These are phyloP conservation scores for Schizophyllum amplum DNA, from an alignment of 1,284 basidiomycete species.

Conservation along the genomic window DNA sequence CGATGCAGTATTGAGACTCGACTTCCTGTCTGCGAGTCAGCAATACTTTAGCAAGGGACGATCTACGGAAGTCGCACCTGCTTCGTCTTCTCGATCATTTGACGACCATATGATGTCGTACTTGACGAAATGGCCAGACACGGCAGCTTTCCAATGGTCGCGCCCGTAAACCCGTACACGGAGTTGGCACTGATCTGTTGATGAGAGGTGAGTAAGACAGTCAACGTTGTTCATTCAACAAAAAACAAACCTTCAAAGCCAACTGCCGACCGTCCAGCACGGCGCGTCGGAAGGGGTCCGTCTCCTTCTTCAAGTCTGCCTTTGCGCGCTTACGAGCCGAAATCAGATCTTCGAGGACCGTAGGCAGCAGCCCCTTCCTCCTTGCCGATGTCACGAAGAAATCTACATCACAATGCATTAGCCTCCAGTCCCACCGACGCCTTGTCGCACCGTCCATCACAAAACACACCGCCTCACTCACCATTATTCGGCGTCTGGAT, in stretches of 20 bases:
- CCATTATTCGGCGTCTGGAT: constrained; percentile 90
- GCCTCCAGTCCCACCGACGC: neutral
- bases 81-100: constrained; percentile 97
- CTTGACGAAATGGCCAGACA: constrained; percentile 93
- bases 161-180: constrained; percentile 95
- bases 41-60: neutral
- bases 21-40: constrained; percentile 57
- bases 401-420: constrained; percentile 39
- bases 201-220: constrained; percentile 2
- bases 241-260: constrained; percentile 69
- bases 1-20: constrained; percentile 78
- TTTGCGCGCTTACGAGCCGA: constrained; percentile 88
- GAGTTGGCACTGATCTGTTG: constrained; percentile 97
- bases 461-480: constrained; percentile 25
- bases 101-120: constrained; percentile 87
- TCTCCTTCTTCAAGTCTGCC: constrained; percentile 90
- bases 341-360: constrained; percentile 88
- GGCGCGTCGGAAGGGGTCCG: constrained; percentile 90
- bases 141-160: constrained; percentile 90
- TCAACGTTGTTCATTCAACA: neutral
- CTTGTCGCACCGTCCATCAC: neutral
- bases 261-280: constrained; percentile 92
- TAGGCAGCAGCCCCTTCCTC: constrained; percentile 84
- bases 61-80: constrained; percentile 42
- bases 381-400: constrained; percentile 68